Evolutionary conservation across 441 rosid species (phyloP).

Genomic region (Populus trichocarpa): DNA sequence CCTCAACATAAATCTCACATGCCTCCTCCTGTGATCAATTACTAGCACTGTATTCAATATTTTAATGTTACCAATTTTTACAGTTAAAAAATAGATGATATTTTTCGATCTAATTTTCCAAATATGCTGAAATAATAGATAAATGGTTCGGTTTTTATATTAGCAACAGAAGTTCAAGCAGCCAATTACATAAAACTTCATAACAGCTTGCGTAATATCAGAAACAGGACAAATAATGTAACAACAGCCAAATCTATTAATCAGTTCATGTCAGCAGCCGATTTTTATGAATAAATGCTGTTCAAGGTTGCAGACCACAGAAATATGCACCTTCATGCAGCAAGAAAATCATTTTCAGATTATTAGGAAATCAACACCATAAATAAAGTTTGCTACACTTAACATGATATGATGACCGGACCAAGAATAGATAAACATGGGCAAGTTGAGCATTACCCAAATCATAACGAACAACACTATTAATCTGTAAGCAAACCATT

Average conservation of each 20-base stretch:
- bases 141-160: neutral
- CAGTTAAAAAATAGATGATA: neutral
- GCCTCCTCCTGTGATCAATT: neutral
- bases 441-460: neutral
- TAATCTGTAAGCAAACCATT: neutral
- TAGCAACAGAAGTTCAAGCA: neutral
- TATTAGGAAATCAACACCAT: neutral
- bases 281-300: neutral
- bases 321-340: neutral
- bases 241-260: neutral
- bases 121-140: neutral
- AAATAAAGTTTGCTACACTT: neutral
- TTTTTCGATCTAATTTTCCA: neutral
- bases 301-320: neutral
- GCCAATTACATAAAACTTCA: neutral
- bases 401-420: neutral
- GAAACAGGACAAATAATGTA: neutral
- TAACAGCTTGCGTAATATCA: neutral
- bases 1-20: neutral
- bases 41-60: neutral
- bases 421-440: neutral
- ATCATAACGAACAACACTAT: slow-evolving; percentile 3
- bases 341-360: neutral
- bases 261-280: neutral
- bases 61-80: neutral